Evolutionary conservation across 345 rosid genomes (phyloP), one percentile per base, ranked within the genome.

Genomic region (Odontarrhena argentea): DNA sequence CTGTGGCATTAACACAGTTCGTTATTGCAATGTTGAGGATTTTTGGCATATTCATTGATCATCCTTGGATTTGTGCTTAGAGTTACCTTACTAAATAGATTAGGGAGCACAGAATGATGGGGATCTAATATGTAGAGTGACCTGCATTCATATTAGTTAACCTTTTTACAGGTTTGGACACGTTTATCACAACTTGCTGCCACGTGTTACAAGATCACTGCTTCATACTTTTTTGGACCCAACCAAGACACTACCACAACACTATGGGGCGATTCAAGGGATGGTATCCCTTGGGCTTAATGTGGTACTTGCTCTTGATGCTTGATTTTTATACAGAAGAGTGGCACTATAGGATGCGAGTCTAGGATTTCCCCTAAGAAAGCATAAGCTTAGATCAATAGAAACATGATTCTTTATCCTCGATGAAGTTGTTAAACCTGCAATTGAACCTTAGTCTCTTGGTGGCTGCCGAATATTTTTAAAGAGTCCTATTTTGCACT

Each of bases 251-350:
- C 80, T 87, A 60, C 67, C 96, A 70, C 98, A 92, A 60, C 98
- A 92, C 75, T 92, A 84, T 50, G 96, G 98, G 61, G 96, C 98
- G 66, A 76, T 92, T 72, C 91, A 80, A 89, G 98, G 98, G 68
- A 72, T 92, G 65, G 88, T 85, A 46, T 85, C 86, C 14, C 85
- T 92, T 49, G 98, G 98, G 65, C 82, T 85, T 62, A 77, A 77
- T 60, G 88, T 84, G 96, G 98, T 92, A 91, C 63, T 35, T 68
- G 51, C 36, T 76, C 52, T 55, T 55, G 18, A 53, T 52, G 34
- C 55, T 36, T 62, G 46, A 60, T 53, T 34, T 32, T 43, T 22
- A 22, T 70, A 32, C 43, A 8, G 47, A 60, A 61, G 50, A 51
- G 55, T 70, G 32, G 24, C 42, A 35, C 35, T 61, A 42, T 42